Evolutionary conservation across 352 stramenopile species (phyloP).

Genomic region (Aphanomyces cochlioides): DNA sequence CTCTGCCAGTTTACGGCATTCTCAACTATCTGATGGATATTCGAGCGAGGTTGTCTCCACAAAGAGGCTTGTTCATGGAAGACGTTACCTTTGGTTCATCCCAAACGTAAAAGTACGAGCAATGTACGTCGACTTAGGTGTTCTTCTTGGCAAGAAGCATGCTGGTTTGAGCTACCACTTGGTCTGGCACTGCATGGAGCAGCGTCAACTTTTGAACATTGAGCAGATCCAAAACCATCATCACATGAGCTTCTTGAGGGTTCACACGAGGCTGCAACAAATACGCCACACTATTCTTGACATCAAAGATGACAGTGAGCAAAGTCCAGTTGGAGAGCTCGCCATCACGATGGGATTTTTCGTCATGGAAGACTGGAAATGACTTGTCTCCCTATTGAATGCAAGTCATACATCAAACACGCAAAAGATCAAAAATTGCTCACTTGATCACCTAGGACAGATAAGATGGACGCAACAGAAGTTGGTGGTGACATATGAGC

Average conservation of each 20-base stretch:
- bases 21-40: too few species aligned
- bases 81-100: too few species aligned
- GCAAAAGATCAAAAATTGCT: background rate
- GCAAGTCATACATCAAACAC: background rate
- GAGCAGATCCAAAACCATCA: constrained; percentile 27
- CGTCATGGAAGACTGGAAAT: constrained; percentile 66
- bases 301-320: constrained; percentile 62
- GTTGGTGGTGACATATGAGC: constrained; percentile 42
- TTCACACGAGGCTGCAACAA: constrained; percentile 24
- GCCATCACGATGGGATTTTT: constrained; percentile 47
- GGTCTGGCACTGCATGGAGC: constrained; percentile 8
- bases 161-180: background rate
- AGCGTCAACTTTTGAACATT: constrained; percentile 17
- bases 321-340: constrained; percentile 71
- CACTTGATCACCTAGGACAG: constrained; percentile 60
- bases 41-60: too few species aligned
- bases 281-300: constrained; percentile 33
- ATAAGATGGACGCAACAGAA: constrained; percentile 45
- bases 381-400: constrained; percentile 37
- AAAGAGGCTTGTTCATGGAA: too few species aligned
- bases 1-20: too few species aligned
- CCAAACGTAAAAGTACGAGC: too few species aligned
- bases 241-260: constrained; percentile 10
- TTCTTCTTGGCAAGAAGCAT: background rate
- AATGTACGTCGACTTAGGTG: too few species aligned